Base-by-base conservation (phyloP, 192 early-diverging fungal species). In the Coemansia reversa region DNA sequence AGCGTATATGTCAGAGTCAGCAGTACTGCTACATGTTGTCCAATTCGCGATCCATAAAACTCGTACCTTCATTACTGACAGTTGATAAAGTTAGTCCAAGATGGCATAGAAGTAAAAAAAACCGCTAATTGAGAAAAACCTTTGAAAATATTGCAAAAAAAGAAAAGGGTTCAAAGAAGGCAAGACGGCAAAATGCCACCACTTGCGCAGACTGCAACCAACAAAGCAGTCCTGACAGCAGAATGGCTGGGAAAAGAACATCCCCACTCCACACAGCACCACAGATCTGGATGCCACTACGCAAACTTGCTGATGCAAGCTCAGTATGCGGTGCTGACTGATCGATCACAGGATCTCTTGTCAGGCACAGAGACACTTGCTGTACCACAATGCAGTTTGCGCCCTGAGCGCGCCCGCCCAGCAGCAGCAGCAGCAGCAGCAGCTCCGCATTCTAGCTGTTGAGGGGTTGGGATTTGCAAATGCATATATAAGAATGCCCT, bases 391-490 rank as follows among this genome's bases (percentile, higher is more conserved):
- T 45, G 39, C 39, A 45, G 33, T 12, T 35, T 35, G 33, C 33
- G 11, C 30, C 30, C 51, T 22, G 4, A 23, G 51, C 51, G 51
- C 51, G 7, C 33, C 33, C 33, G 6, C 11, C 5, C 33, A 35
- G 39, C 39, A 45, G 39, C 39, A 45, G 39, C 39, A 45, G 39
- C 39, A 45, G 39, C 39, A 45, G 11, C 33, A 16, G 39, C 39
- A 45, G 39, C 12, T 45, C 39, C 39, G 39, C 39, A 45, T 45
- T 16, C 14, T 14, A 45, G 39, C 12, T 56, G 55, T 33, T n/a
- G 28, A 33, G 55, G 9, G 29, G 23, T 19, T 62, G 60, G 50
- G 60, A 62, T 62, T 62, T 62, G 32, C 58, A 25, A 27, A 14
- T 18, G 30, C 18, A 29, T 62, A 52, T 62, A 52, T 33, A 29